Evolutionary conservation across 2,329 filamentous ascomycete species (phyloP).

Genomic region (Tolypocladium endophyticum): DNA sequence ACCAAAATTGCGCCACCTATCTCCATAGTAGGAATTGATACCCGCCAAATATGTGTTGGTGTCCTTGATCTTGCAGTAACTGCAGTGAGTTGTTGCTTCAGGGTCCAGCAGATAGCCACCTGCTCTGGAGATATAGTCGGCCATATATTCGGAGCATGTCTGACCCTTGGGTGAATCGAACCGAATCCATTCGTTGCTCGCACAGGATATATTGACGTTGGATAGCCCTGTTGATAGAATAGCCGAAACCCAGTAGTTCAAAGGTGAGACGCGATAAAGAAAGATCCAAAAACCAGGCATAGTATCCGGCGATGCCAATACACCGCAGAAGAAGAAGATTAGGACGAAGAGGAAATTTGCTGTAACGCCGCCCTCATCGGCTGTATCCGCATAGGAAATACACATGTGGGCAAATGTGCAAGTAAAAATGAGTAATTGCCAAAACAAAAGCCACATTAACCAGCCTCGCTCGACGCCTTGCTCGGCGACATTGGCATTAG

Average conservation of each 20-base stretch:
- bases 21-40: not conserved
- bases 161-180: not conserved
- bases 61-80: not conserved
- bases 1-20: not conserved
- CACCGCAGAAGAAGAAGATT: slow-evolving; percentile 53
- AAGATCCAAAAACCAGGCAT: slow-evolving; percentile 65
- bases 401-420: slow-evolving; percentile 57
- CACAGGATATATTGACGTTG: not conserved
- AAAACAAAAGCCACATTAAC: slow-evolving; percentile 57
- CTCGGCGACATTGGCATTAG: not conserved
- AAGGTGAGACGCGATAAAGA: slow-evolving; percentile 60
- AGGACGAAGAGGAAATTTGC: slow-evolving; percentile 57
- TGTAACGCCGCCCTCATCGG: slow-evolving; percentile 58
- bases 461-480: slow-evolving; percentile 39
- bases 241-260: not conserved
- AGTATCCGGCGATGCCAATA: slow-evolving; percentile 45
- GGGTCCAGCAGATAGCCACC: not conserved
- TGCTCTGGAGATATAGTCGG: not conserved
- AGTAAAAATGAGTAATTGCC: slow-evolving; percentile 56
- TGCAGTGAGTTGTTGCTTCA: not conserved
- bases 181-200: not conserved
- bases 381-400: slow-evolving; percentile 52
- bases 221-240: not conserved
- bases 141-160: not conserved
- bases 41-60: not conserved